Evolutionary conservation across 345 rosid species (phyloP).

Genomic region (Pugionium dolabratum): DNA sequence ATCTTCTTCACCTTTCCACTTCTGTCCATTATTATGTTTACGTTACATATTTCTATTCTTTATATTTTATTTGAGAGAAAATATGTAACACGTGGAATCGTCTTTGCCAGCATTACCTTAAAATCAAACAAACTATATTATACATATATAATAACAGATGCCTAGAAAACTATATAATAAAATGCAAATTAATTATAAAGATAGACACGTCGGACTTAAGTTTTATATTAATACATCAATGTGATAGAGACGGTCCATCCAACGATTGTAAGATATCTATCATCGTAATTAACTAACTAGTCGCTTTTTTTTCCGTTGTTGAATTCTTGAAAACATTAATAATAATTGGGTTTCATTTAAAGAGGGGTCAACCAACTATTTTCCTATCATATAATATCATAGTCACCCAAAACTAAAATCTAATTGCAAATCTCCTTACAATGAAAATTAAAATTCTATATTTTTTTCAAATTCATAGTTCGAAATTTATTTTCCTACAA

Average conservation of each 20-base stretch:
- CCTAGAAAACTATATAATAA: background rate
- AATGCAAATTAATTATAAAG: background rate
- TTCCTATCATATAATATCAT: too few species aligned
- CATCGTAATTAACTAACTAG: background rate
- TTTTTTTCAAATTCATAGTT: too few species aligned
- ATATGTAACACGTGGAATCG: conserved; percentile 8
- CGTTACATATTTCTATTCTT: background rate
- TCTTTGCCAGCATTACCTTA: conserved; percentile 12
- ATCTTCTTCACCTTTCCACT: conserved; percentile 27
- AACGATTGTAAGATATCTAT: background rate
- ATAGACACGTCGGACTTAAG: background rate
- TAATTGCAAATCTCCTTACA: too few species aligned
- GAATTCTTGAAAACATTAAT: too few species aligned
- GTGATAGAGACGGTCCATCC: background rate
- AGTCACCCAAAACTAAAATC: too few species aligned
- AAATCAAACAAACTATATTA: conserved; percentile 5
- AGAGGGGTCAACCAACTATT: too few species aligned
- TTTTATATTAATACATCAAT: background rate
- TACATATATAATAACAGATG: background rate
- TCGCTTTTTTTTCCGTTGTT: too few species aligned
- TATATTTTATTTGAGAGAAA: background rate
- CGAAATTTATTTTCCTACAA: too few species aligned
- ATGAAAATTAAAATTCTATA: too few species aligned
- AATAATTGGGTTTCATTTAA: too few species aligned
- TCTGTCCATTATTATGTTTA: conserved; percentile 1